Base-by-base conservation (phyloP, 495 filamentous ascomycete species). In the Cercophora newfieldiana region DNA sequence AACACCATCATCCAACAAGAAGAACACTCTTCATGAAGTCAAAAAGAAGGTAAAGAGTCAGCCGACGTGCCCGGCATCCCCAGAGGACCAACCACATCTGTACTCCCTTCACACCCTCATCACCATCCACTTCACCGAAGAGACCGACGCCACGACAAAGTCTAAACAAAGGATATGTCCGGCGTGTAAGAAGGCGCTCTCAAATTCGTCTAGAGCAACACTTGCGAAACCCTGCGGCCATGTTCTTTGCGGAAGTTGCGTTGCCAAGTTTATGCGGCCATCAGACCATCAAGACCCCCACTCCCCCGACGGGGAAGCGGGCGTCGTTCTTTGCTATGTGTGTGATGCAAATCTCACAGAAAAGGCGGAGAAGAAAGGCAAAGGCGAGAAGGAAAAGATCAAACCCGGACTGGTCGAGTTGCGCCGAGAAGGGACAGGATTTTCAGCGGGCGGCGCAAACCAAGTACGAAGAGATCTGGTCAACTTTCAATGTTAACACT, bases 221-320 rank as follows among this genome's bases (percentile, higher is more conserved):
- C 80, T 99, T 12, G 91, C 93, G 1, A 95, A 93, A 76, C 93
- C 94, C 0, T 99, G 95, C 72, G 95, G 95, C 0, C 95, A 99
- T 71, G 92, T 98, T 3, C 81, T 97, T 7, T 99, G 95, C 78
- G 89, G 90, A 66, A 91, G 87, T 19, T 99, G 95, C 72, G 90
- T 92, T 2, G 85, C 87, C 50, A 92, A 95, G 71, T 97, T 99
- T 76, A 91, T 98, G 87, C 87, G 81, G 22, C 84, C 87, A 0
- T 71, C 77, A 21, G 72, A 69, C 7, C 79, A 82, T 30, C 79
- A 83, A 47, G 89, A 94, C 73, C 89, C 91, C 2, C 91, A 94
- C 69, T 82, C 81, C 49, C 77, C 81, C 0, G 83, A 83, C 1
- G 64, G 76, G 7, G 84, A 87, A 50, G 77, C 81, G 16, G 83